A percentile compares a stretch with the other conserved stretches of the same genome.
phyloP scores from a whole-genome alignment of 2,329 filamentous ascomycete species.

The Orbilia ellipsospora region DNA sequence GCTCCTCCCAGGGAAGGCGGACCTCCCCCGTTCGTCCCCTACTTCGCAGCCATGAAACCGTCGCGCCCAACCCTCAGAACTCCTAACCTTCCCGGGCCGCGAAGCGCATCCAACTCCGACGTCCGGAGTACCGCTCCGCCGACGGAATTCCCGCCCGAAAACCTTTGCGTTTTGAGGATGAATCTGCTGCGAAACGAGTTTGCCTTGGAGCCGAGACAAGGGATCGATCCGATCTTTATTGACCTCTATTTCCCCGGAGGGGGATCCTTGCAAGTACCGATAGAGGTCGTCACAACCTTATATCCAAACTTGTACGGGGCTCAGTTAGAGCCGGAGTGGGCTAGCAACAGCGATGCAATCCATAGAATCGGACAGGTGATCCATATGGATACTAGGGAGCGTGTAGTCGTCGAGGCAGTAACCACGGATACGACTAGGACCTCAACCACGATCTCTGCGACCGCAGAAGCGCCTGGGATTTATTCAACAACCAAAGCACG shows the following conservation, averaged over 20 bases:
- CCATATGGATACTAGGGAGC: not conserved
- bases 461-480: no score
- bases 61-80: not conserved
- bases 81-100: not conserved
- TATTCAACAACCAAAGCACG: no score
- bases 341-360: not conserved
- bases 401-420: not conserved
- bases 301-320: slow-evolving; percentile 12
- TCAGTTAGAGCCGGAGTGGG: not conserved
- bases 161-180: slow-evolving; percentile 5
- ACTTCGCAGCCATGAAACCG: slow-evolving; percentile 12
- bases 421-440: not conserved
- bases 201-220: not conserved
- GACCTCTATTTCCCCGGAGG: slow-evolving; percentile 22
- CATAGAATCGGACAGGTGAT: not conserved
- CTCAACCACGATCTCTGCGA: no score
- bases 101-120: not conserved
- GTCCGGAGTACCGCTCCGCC: not conserved
- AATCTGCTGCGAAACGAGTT: not conserved
- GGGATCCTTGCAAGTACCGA: not conserved
- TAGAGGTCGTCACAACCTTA: slow-evolving; percentile 9
- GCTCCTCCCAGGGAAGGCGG: not conserved
- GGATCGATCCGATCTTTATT: not conserved
- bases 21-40: slow-evolving; percentile 9
- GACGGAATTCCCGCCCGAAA: slow-evolving; percentile 12